Conservation (phyloP, 768 basidiomycete species). For the Suillus lakei region DNA sequence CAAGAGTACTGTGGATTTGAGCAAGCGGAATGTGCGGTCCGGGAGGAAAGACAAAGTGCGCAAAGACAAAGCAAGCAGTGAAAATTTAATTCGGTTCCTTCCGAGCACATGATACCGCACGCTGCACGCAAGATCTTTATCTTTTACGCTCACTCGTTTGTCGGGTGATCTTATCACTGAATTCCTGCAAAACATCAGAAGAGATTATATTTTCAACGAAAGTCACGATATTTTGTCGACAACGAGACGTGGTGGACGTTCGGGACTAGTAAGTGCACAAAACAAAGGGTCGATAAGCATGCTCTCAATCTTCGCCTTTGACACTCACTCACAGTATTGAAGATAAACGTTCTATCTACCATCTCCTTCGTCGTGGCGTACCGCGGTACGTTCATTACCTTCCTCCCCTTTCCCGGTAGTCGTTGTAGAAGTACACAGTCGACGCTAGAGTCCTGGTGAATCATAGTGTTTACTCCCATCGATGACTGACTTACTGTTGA, state of each 20-base stretch:
- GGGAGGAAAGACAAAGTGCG: too few relatives aligned
- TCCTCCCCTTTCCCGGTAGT: constrained; percentile 12
- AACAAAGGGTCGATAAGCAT: neutral
- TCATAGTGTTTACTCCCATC: constrained; percentile 13
- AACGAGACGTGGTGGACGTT: neutral
- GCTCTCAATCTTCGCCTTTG: neutral
- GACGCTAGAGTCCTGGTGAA: constrained; percentile 17
- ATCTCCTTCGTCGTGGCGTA: constrained; percentile 35
- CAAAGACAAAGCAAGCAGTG: neutral
- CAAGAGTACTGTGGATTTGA: too few relatives aligned
- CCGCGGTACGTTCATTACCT: constrained; percentile 29
- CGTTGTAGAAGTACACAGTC: constrained; percentile 20
- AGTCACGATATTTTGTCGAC: neutral
- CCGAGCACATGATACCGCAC: too few relatives aligned
- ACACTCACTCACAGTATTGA: neutral
- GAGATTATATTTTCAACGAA: neutral
- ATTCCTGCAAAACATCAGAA: neutral
- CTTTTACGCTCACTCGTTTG: neutral
- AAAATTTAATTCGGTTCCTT: too few relatives aligned
- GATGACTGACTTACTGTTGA: constrained; percentile 29
- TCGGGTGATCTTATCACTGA: neutral
- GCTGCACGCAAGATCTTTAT: too few relatives aligned
- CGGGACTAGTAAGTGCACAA: neutral
- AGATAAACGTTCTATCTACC: constrained; percentile 20
- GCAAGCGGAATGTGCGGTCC: too few relatives aligned